Percentiles rank a stretch among this genome's conserved stretches.
Conservation (phyloP, 306 rosid species). For the Bauhinia variegata region DNA sequence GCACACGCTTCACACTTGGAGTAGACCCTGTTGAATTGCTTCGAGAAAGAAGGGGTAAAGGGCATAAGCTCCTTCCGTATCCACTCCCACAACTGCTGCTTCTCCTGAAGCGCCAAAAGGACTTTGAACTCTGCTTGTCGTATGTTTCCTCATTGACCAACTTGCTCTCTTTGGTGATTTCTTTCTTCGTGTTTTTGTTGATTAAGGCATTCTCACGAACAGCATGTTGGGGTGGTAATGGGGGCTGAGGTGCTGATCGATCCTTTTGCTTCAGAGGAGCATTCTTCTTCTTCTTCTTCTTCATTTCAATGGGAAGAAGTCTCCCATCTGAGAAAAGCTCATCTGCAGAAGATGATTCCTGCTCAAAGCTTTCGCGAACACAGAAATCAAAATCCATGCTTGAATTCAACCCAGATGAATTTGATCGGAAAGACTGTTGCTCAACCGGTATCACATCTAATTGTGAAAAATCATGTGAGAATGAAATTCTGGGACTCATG, state of each 20-base stretch:
- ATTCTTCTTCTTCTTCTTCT: constrained; percentile 58
- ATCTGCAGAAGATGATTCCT: constrained; percentile 82
- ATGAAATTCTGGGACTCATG: constrained; percentile 79
- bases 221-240: constrained; percentile 40
- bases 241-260: constrained; percentile 33
- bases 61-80: constrained; percentile 76
- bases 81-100: constrained; percentile 93
- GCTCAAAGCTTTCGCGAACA: constrained; percentile 58
- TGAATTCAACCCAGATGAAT: constrained; percentile 58
- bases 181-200: constrained; percentile 44
- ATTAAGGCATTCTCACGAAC: constrained; percentile 10
- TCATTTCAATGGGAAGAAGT: constrained; percentile 69
- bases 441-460: constrained; percentile 64
- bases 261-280: constrained; percentile 28
- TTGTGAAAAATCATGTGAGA: constrained; percentile 76
- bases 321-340: constrained; percentile 85
- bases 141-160: constrained; percentile 44
- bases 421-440: constrained; percentile 67
- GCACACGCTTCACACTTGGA: constrained; percentile 52
- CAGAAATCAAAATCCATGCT: constrained; percentile 80
- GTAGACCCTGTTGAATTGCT: constrained; percentile 85
- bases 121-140: constrained; percentile 57
- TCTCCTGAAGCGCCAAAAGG: constrained; percentile 84
- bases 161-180: constrained; percentile 38
- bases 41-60: constrained; percentile 76